Conservation (phyloP, 129 eudicot genomes). For the Glebionis coronaria region DNA sequence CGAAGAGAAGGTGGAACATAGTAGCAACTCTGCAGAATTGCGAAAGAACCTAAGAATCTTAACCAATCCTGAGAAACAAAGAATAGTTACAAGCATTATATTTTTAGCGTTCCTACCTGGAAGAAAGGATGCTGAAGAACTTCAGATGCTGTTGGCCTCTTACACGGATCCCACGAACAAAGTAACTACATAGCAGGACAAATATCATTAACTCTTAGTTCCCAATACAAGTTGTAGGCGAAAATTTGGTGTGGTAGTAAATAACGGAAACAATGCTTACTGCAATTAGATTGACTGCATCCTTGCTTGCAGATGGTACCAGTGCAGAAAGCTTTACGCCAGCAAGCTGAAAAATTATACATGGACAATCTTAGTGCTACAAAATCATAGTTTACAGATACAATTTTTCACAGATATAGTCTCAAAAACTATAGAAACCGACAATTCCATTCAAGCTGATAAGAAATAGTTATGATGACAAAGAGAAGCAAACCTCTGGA, state of each 20-base stretch:
- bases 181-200: slow-evolving; percentile 50
- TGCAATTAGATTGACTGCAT: slow-evolving; percentile 70
- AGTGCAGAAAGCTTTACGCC: slow-evolving; percentile 71
- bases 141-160: slow-evolving; percentile 91
- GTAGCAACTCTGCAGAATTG: slow-evolving; percentile 66
- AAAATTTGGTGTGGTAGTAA: neutral
- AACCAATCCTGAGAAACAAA: neutral
- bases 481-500: slow-evolving; percentile 53
- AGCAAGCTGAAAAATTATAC: slow-evolving; percentile 40
- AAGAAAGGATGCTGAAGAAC: slow-evolving; percentile 98
- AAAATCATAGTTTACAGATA: neutral
- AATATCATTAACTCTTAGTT: neutral
- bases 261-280: slow-evolving; percentile 40
- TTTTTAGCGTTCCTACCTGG: slow-evolving; percentile 47
- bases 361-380: neutral
- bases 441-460: neutral
- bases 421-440: too few species aligned
- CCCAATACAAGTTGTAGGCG: neutral
- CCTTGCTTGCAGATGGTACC: slow-evolving; percentile 87
- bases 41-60: neutral
- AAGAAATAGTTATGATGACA: neutral
- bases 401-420: too few species aligned
- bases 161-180: slow-evolving; percentile 95
- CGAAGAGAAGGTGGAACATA: slow-evolving; percentile 87
- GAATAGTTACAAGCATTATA: neutral